Evolutionary conservation across 2,329 filamentous ascomycete genomes (phyloP).

Genomic region (Aspergillus pseudoviridinutans): DNA sequence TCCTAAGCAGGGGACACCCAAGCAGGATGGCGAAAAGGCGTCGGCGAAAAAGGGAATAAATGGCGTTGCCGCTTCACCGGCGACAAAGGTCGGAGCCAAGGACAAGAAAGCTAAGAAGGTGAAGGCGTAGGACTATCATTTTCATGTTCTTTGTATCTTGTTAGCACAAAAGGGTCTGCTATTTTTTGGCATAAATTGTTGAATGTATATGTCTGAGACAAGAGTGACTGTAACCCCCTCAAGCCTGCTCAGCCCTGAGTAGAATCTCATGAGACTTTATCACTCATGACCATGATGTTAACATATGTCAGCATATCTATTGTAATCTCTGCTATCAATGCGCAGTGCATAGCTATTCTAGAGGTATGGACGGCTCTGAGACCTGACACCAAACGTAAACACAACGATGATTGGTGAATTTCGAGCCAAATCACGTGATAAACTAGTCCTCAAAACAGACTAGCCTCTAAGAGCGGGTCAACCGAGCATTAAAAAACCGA

Average conservation of each 20-base stretch:
- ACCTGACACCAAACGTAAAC: background rate
- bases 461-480: constrained; percentile 18
- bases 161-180: constrained; percentile 7
- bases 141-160: constrained; percentile 4
- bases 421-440: background rate
- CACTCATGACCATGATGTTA: background rate
- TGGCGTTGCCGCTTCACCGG: constrained; percentile 16
- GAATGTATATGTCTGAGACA: constrained; percentile 6
- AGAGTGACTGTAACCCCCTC: background rate
- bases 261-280: background rate
- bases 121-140: constrained; percentile 18
- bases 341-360: background rate
- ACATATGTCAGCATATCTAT: background rate
- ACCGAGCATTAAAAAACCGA: constrained; percentile 12
- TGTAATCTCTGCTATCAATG: background rate
- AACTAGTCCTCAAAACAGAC: constrained; percentile 12
- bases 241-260: background rate
- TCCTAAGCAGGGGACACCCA: constrained; percentile 19
- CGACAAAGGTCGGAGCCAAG: constrained; percentile 27
- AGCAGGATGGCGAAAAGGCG: constrained; percentile 13
- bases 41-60: background rate
- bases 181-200: constrained; percentile 8
- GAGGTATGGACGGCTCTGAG: background rate
- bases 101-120: constrained; percentile 22
- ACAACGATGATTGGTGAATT: background rate